Conservation (phyloP, 805 yeast species). For the Saccharomycodes ludwigii region DNA sequence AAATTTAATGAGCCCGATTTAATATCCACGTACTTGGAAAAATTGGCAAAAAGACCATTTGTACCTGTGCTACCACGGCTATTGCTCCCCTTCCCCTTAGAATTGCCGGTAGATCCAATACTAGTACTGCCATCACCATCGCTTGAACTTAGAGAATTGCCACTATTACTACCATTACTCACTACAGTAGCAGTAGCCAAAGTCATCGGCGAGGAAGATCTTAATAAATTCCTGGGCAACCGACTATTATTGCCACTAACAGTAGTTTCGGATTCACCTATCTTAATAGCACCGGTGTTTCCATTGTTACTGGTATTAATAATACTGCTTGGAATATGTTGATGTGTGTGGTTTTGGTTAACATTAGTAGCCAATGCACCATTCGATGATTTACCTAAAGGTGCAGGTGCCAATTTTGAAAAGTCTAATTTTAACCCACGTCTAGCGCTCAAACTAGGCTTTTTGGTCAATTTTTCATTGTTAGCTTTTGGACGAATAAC, state of each 20-base stretch:
- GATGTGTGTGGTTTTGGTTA: slow-evolving; percentile 10
- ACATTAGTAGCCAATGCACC: slow-evolving; percentile 6
- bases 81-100: too few relatives aligned
- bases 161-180: slow-evolving; percentile 7
- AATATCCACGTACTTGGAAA: slow-evolving; percentile 79
- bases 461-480: background rate
- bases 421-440: slow-evolving; percentile 61
- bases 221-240: too few relatives aligned
- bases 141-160: too few relatives aligned
- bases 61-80: too few relatives aligned
- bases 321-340: slow-evolving; percentile 8
- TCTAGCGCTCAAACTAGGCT: slow-evolving; percentile 71
- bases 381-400: slow-evolving; percentile 25
- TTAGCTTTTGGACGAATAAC: background rate
- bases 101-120: too few relatives aligned
- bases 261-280: too few relatives aligned
- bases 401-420: slow-evolving; percentile 69
- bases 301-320: slow-evolving; percentile 17
- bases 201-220: too few relatives aligned
- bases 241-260: too few relatives aligned
- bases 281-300: too few relatives aligned
- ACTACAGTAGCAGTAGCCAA: too few relatives aligned
- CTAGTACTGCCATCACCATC: too few relatives aligned
- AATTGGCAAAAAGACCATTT: slow-evolving; percentile 64
- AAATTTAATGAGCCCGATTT: slow-evolving; percentile 86